Evolutionary conservation across 2,329 filamentous ascomycete species (phyloP).

Genomic region (Penicillium olsonii): DNA sequence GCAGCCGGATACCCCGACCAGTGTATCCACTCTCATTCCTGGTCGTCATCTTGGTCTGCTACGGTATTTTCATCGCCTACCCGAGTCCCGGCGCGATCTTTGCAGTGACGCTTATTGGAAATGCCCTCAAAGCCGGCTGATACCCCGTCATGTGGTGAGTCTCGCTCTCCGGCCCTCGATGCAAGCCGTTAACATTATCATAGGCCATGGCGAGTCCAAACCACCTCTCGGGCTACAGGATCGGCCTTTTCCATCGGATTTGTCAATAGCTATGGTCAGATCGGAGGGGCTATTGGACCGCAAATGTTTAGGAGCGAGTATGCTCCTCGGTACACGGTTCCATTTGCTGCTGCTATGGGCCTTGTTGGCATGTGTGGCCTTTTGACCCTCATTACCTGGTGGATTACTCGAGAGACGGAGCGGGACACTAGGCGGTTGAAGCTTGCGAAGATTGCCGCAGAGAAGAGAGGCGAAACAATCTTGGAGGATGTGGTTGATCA

Average conservation of each 20-base stretch:
- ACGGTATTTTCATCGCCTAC: slow-evolving; percentile 49
- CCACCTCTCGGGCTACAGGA: slow-evolving; percentile 49
- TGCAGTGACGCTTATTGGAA: slow-evolving; percentile 49
- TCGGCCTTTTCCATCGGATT: slow-evolving; percentile 55
- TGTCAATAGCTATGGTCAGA: slow-evolving; percentile 54
- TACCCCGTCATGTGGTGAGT: slow-evolving; percentile 51
- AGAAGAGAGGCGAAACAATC: slow-evolving; percentile 44
- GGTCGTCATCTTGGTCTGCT: slow-evolving; percentile 47
- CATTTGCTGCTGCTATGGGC: slow-evolving; percentile 49
- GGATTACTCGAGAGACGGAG: slow-evolving; percentile 48
- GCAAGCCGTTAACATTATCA: neutral
- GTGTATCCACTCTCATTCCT: slow-evolving; percentile 48
- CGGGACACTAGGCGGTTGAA: slow-evolving; percentile 49
- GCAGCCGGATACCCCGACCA: slow-evolving; percentile 46
- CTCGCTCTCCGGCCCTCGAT: neutral
- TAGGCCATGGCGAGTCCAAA: slow-evolving; percentile 53
- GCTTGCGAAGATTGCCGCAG: slow-evolving; percentile 43
- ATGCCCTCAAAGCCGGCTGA: slow-evolving; percentile 46
- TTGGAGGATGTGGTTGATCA: slow-evolving; percentile 48
- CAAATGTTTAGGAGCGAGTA: slow-evolving; percentile 51
- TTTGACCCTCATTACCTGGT: slow-evolving; percentile 48
- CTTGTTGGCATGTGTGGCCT: slow-evolving; percentile 47
- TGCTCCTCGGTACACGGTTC: slow-evolving; percentile 48
- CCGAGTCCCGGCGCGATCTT: slow-evolving; percentile 51
- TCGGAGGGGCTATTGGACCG: slow-evolving; percentile 51